A percentile compares a stretch with the other conserved stretches of the same genome.
Conservation (phyloP, 805 yeast genomes). For the Suhomyces vadensis region DNA sequence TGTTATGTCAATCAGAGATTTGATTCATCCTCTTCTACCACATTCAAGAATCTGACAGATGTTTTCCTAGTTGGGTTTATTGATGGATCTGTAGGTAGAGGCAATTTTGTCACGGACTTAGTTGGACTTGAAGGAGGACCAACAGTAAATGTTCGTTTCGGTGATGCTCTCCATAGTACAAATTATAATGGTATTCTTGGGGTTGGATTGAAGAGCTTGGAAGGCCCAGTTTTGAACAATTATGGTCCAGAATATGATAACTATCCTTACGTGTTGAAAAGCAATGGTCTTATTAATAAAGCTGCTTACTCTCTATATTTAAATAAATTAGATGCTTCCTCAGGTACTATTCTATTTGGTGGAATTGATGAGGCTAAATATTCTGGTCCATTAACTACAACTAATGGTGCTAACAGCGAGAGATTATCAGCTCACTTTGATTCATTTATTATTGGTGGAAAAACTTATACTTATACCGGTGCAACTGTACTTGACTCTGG, state of each 20-base stretch:
- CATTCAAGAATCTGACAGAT: constrained; percentile 45
- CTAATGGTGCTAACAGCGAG: not conserved
- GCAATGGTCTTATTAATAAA: constrained; percentile 10
- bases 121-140: constrained; percentile 5
- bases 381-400: constrained; percentile 9
- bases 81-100: constrained; percentile 48
- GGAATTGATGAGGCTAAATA: constrained; percentile 21
- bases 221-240: constrained; percentile 2
- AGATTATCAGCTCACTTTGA: constrained; percentile 7
- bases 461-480: not conserved
- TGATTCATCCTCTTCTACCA: constrained; percentile 36
- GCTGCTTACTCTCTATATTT: constrained; percentile 17
- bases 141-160: constrained; percentile 9
- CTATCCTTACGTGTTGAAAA: constrained; percentile 13
- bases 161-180: constrained; percentile 5
- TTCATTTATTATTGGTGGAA: constrained; percentile 3
- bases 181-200: constrained; percentile 9
- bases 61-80: constrained; percentile 48
- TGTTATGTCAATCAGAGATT: constrained; percentile 31
- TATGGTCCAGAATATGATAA: constrained; percentile 13
- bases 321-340: constrained; percentile 12
- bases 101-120: constrained; percentile 22
- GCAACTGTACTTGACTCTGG: constrained; percentile 12
- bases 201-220: not conserved
- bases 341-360: constrained; percentile 22